Percentiles rank a stretch among this genome's conserved stretches.
phyloP scores from a whole-genome alignment of 345 rosid genomes.

The Trapa bicornis region DNA sequence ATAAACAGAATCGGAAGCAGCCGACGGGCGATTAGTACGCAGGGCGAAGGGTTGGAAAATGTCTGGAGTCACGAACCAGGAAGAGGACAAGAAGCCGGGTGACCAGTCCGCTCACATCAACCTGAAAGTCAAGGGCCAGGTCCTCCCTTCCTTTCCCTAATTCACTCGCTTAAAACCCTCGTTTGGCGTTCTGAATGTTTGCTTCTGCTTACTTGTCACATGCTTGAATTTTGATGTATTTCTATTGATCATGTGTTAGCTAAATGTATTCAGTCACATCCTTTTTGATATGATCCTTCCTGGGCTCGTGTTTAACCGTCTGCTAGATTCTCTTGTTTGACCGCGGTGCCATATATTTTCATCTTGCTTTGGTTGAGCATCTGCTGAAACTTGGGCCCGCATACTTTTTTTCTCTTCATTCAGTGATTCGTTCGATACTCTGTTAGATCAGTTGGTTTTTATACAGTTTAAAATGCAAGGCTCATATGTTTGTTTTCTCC shows the following conservation, averaged over 20 bases:
- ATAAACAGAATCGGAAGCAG: not conserved
- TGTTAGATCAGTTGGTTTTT: not conserved
- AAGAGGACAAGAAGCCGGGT: not conserved
- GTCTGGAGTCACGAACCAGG: slow-evolving; percentile 12
- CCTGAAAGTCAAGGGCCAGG: slow-evolving; percentile 13
- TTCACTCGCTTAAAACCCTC: not conserved
- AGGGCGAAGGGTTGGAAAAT: not conserved
- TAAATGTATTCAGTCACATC: not conserved
- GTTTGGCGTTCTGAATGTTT: not conserved
- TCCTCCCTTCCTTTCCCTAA: not conserved
- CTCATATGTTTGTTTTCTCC: not conserved
- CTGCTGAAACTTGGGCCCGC: not conserved
- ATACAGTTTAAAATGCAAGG: not conserved
- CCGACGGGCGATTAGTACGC: not conserved
- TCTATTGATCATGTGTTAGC: not conserved
- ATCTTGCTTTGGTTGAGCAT: not conserved
- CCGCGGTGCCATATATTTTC: not conserved
- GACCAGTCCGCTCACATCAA: not conserved
- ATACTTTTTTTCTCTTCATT: not conserved
- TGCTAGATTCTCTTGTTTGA: not conserved
- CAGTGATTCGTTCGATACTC: not conserved
- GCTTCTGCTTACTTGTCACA: not conserved
- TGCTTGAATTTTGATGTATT: not conserved
- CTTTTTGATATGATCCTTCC: not conserved
- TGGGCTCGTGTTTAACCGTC: not conserved